Conservation (phyloP, 1,284 basidiomycete species). For the Agroathelia rolfsii region DNA sequence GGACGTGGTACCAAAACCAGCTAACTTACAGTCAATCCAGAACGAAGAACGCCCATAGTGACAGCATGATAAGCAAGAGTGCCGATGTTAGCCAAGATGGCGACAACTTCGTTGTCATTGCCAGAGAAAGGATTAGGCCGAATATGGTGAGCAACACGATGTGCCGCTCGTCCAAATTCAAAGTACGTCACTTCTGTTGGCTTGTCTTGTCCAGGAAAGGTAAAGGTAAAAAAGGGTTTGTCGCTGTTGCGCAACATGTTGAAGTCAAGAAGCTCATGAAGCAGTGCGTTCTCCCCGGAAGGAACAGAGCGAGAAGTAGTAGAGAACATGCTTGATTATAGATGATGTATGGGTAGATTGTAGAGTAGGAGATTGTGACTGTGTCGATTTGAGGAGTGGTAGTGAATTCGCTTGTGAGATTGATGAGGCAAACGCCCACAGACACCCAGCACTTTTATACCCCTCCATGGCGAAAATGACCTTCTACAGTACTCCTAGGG, state of each 20-base stretch:
- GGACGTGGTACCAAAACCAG: background rate
- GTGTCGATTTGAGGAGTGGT: no score
- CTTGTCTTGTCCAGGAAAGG: conserved; percentile 6
- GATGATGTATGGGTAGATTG: no score
- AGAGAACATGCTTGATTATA: no score
- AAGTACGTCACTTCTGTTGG: conserved; percentile 9
- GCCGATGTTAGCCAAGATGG: conserved; percentile 22
- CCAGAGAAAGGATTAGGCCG: conserved; percentile 16
- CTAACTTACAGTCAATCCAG: conserved; percentile 19
- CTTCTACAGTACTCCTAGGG: no score
- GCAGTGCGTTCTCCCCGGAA: no score
- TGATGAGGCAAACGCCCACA: no score
- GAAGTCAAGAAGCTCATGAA: conserved; percentile 17
- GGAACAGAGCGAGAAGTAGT: no score
- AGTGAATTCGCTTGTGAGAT: no score
- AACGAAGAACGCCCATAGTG: conserved; percentile 19
- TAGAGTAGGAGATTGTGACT: no score
- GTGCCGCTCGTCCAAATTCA: conserved; percentile 19
- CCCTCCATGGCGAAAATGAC: no score
- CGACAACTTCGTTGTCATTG: conserved; percentile 20
- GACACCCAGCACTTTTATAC: no score
- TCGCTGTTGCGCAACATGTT: conserved; percentile 14
- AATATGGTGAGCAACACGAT: conserved; percentile 22
- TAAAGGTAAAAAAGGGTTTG: conserved; percentile 14
- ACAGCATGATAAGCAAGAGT: conserved; percentile 23